A percentile compares a stretch with the other conserved stretches of the same genome.
phyloP scores from a whole-genome alignment of 2,329 filamentous ascomycete genomes.

The Didymosphaeria variabile region DNA sequence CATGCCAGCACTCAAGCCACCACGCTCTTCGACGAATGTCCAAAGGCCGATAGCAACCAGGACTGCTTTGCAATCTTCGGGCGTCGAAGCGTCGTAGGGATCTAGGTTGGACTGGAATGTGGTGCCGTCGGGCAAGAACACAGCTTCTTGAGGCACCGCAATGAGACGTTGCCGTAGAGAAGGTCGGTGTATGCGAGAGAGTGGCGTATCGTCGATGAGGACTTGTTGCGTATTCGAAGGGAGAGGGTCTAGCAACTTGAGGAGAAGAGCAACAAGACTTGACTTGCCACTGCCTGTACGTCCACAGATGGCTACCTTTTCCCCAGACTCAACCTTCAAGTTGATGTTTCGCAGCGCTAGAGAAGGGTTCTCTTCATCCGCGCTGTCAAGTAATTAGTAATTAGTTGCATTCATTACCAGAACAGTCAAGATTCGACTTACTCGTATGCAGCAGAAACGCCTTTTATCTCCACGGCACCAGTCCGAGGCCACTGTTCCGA shows the following conservation, averaged over 20 bases:
- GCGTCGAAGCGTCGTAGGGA: slow-evolving; percentile 42
- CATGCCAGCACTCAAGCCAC: slow-evolving; percentile 23
- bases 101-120: slow-evolving; percentile 58
- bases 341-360: slow-evolving; percentile 49
- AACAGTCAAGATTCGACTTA: neutral
- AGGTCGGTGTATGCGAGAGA: slow-evolving; percentile 34
- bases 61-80: slow-evolving; percentile 46
- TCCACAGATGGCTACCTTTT: slow-evolving; percentile 59
- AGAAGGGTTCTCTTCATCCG: slow-evolving; percentile 30
- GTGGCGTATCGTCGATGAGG: slow-evolving; percentile 52
- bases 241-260: slow-evolving; percentile 51
- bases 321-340: slow-evolving; percentile 54
- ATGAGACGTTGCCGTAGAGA: slow-evolving; percentile 43
- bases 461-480: slow-evolving; percentile 48
- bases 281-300: slow-evolving; percentile 56
- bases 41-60: slow-evolving; percentile 56
- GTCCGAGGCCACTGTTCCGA: slow-evolving; percentile 49
- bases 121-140: slow-evolving; percentile 53
- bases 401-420: slow-evolving; percentile 4
- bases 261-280: slow-evolving; percentile 54
- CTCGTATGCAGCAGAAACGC: slow-evolving; percentile 38
- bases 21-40: slow-evolving; percentile 36
- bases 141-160: slow-evolving; percentile 59
- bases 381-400: neutral
- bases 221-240: slow-evolving; percentile 53